A percentile compares a stretch with the other conserved stretches of the same genome.
Conservation (phyloP, 352 stramenopile species). For the Sclerospora graminicola region DNA sequence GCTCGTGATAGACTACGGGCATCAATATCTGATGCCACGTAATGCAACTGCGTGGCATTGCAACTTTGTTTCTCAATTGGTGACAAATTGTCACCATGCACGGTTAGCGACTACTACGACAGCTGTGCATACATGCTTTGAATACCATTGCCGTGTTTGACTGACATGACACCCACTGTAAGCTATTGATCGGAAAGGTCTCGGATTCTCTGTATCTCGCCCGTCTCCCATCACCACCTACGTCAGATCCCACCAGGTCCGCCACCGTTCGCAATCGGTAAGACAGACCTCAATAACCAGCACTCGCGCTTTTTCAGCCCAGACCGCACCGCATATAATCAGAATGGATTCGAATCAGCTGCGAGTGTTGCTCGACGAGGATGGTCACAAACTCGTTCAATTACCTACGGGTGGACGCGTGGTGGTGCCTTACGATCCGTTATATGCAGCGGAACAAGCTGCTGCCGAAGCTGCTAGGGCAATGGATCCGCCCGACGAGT, state of each 20-base stretch:
- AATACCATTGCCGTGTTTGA: slow-evolving; percentile 2
- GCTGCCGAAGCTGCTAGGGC: slow-evolving; percentile 9
- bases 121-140: not conserved
- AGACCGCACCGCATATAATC: slow-evolving; percentile 4
- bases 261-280: slow-evolving; percentile 4
- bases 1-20: no score
- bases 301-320: slow-evolving; percentile 22
- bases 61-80: not conserved
- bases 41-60: no score
- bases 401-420: slow-evolving; percentile 19
- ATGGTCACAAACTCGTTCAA: slow-evolving; percentile 23
- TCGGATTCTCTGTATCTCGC: slow-evolving; percentile 12
- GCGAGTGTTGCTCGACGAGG: slow-evolving; percentile 9
- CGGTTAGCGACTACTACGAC: no score
- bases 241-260: slow-evolving; percentile 14
- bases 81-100: no score
- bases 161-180: not conserved
- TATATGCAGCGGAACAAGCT: slow-evolving; percentile 10
- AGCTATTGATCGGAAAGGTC: slow-evolving; percentile 7
- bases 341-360: slow-evolving; percentile 17
- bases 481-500: slow-evolving; percentile 15
- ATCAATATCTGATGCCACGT: no score
- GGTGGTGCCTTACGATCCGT: slow-evolving; percentile 16
- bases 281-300: not conserved
- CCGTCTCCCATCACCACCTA: slow-evolving; percentile 19